Conservation (phyloP, 768 basidiomycete genomes). For the Porpolomopsis calyptriformis region DNA sequence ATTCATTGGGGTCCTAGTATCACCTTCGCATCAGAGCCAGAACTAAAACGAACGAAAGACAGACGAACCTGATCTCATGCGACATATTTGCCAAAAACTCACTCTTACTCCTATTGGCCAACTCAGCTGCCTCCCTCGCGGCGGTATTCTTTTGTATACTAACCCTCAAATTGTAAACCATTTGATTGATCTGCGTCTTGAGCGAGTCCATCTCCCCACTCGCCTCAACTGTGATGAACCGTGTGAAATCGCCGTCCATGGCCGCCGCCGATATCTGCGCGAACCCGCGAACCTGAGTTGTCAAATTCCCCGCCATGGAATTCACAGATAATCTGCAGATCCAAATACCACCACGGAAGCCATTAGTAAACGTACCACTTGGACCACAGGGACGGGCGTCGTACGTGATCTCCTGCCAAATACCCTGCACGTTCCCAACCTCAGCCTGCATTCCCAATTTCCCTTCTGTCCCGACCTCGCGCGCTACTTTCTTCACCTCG, state of each 20-base stretch:
- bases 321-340: slow-evolving; percentile 90
- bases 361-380: too few relatives aligned
- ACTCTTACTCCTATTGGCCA: slow-evolving; percentile 94
- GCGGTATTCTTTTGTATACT: slow-evolving; percentile 98
- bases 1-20: slow-evolving; percentile 92
- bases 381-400: too few relatives aligned
- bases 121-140: slow-evolving; percentile 91
- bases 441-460: too few relatives aligned
- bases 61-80: slow-evolving; percentile 79
- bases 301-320: slow-evolving; percentile 93
- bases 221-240: slow-evolving; percentile 98
- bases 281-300: slow-evolving; percentile 98
- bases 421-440: too few relatives aligned
- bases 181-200: slow-evolving; percentile 98
- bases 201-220: slow-evolving; percentile 98
- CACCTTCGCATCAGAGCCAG: background rate
- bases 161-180: slow-evolving; percentile 96
- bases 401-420: too few relatives aligned
- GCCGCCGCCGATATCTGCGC: slow-evolving; percentile 98
- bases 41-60: background rate
- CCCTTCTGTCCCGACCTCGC: too few relatives aligned
- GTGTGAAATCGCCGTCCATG: slow-evolving; percentile 96
- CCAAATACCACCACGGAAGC: too few relatives aligned
- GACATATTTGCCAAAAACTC: slow-evolving; percentile 99
- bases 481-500: too few relatives aligned